Conservation (phyloP, 2,329 filamentous ascomycete genomes). For the Chaetomiaceae sp. region DNA sequence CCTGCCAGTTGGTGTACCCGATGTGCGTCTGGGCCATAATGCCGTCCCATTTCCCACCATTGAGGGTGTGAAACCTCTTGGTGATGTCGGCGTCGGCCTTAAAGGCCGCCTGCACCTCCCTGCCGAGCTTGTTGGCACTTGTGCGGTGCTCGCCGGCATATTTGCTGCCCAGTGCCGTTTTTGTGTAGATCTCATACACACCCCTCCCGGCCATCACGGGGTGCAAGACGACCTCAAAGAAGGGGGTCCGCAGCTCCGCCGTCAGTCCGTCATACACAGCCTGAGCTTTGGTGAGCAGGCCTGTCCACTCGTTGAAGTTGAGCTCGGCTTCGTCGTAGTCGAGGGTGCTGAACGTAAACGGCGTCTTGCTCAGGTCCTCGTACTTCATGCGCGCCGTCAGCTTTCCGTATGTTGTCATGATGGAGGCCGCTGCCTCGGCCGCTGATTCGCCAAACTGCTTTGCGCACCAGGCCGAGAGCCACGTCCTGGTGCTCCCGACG, state of each 20-base stretch:
- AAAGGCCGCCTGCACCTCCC: slow-evolving; percentile 40
- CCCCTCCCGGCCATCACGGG: slow-evolving; percentile 51
- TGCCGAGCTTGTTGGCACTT: slow-evolving; percentile 41
- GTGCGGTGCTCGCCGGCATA: slow-evolving; percentile 44
- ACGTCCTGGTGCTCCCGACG: slow-evolving; percentile 39
- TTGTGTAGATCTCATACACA: slow-evolving; percentile 47
- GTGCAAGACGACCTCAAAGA: slow-evolving; percentile 55
- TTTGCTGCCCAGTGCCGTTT: slow-evolving; percentile 41
- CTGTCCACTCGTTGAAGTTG: slow-evolving; percentile 47
- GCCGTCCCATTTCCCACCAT: slow-evolving; percentile 38
- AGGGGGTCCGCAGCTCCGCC: slow-evolving; percentile 40
- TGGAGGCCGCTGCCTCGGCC: slow-evolving; percentile 41
- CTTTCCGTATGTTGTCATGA: slow-evolving; percentile 45
- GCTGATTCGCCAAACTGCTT: slow-evolving; percentile 44
- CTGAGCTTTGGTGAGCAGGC: slow-evolving; percentile 42
- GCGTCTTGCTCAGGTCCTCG: slow-evolving; percentile 31
- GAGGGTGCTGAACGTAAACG: slow-evolving; percentile 44
- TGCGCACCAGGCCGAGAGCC: slow-evolving; percentile 43
- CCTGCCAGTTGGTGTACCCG: slow-evolving; percentile 46
- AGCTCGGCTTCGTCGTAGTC: slow-evolving; percentile 56
- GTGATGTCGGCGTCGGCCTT: slow-evolving; percentile 40
- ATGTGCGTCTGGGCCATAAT: slow-evolving; percentile 47
- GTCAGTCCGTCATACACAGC: slow-evolving; percentile 41
- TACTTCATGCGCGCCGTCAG: slow-evolving; percentile 35
- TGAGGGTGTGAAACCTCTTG: slow-evolving; percentile 39